Evolutionary conservation across 805 yeast species (phyloP), one percentile per base, ranked within the genome.

Genomic region (Starmerella stellata): DNA sequence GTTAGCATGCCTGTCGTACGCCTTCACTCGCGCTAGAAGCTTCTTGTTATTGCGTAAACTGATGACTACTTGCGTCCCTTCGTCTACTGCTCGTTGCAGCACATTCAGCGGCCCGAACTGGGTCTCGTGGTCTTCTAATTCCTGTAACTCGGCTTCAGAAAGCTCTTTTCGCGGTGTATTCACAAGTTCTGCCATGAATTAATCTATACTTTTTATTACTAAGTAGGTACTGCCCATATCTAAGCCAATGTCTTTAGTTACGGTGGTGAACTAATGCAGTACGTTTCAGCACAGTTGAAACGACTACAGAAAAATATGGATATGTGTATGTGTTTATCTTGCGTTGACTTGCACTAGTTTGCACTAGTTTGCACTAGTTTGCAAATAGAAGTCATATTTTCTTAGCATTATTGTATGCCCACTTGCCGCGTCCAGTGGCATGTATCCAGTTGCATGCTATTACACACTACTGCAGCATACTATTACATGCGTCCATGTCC

Each of bases 1-100:
- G 58, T 90, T 90, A 45, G 94, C 78, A 59, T 90, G 99, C 54
- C 94, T 74, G 56, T 90, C 99, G 57, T 83, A 90, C 0, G 96
- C 95, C 53, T 79, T 79, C 37, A 90, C 90, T 47, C 80, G 73
- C 2, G 85, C 94, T 23, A 90, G 69, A 30, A 90, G 65, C 59
- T 90, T 90, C 55, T 85, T 95, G 57, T 87, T 85, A 57, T 90
- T 90, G 53, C 99, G 69, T 43, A 93, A 70, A 17, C 94, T 80
- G 43, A 90, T 78, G 42, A 90, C 70, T 4, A 90, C 81, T 20
- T 82, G 81, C 2, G 78, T 68, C 37, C 74, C 75, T 38, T 72
- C 68, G 43, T 74, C 68, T 30, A 82, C 77, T 0, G 96, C 83
- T 34, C 75, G 74, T 48, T 83, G 81, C n/a, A 90, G 68, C 21